Conservation (phyloP, 164 flowering plant genomes). For the Aristolochia contorta region DNA sequence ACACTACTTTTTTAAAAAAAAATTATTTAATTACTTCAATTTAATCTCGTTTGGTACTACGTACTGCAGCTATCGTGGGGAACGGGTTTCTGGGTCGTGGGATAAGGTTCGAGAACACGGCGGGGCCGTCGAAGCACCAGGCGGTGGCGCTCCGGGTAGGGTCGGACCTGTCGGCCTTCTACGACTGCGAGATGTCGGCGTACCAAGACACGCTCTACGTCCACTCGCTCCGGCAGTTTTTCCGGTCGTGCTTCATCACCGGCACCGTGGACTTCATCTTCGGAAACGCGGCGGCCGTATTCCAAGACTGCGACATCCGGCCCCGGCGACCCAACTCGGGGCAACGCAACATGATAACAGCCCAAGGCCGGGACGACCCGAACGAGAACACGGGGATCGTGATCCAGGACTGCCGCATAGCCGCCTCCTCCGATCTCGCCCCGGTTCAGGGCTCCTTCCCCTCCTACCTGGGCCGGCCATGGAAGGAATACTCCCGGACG, state of each 20-base stretch:
- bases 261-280: constrained; percentile 85
- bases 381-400: constrained; percentile 76
- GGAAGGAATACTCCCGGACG: constrained; percentile 70
- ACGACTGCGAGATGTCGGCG: constrained; percentile 56
- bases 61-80: constrained; percentile 61
- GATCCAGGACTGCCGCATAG: constrained; percentile 50
- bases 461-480: constrained; percentile 67
- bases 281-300: constrained; percentile 57
- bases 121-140: constrained; percentile 76
- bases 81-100: constrained; percentile 55
- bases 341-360: constrained; percentile 67
- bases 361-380: constrained; percentile 65
- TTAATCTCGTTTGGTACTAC: no score
- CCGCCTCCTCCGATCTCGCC: constrained; percentile 42
- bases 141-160: constrained; percentile 84
- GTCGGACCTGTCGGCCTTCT: constrained; percentile 69
- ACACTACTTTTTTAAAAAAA: no score
- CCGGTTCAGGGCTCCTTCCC: constrained; percentile 32
- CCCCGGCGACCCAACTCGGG: constrained; percentile 53
- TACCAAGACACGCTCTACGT: constrained; percentile 88
- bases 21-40: no score
- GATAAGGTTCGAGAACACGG: constrained; percentile 76
- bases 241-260: constrained; percentile 31
- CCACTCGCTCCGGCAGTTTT: constrained; percentile 73
- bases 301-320: constrained; percentile 63